Evolutionary conservation across 257 asterid genomes (phyloP), one percentile per base, ranked within the genome.

Genomic region (Solanum corneliomulleri): DNA sequence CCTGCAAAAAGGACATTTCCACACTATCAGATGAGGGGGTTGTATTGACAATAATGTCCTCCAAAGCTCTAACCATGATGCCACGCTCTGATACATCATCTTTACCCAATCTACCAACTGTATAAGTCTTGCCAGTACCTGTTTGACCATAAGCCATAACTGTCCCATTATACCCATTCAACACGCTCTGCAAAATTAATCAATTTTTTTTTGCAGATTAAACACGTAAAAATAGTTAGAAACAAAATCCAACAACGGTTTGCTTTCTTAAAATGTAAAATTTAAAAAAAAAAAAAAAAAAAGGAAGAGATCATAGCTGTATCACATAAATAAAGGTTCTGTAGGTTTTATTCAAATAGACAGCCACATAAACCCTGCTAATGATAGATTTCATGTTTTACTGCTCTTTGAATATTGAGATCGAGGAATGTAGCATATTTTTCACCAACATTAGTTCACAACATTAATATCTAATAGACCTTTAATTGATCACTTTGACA

Each of bases 81-180:
- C 99, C 99, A 82, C 99, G 99, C 88, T 96, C 94, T 3, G 98
- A 93, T 35, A 86, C 93, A 69, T 96, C 97, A 70, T 92, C 94
- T 90, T 92, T 94, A 82, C 99, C 97, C 88, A 95, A 47, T 86
- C 91, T 89, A 12, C 98, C 98, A 44, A 96, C 95, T 10, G 99
- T 95, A 90, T 96, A 94, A 68, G 99, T 96, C 93, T 96, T 95
- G 87, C 99, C 99, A 5, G 99, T 96, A 80, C 99, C 98, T 20
- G 99, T 95, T 93, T 95, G 99, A 64, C 99, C 99, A 82, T 96
- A 96, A 82, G 97, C 95, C 98, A 96, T 96, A 75, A 95, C 92
- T 45, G 99, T 96, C 89, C 99, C 98, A 87, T 95, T 96, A 91
- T 93, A 96, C 77, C 99, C 99, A 56, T 96, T 95, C 89, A 96